phyloP scores from a whole-genome alignment of 2,329 filamentous ascomycete species.

The Zymoseptoria brevis region DNA sequence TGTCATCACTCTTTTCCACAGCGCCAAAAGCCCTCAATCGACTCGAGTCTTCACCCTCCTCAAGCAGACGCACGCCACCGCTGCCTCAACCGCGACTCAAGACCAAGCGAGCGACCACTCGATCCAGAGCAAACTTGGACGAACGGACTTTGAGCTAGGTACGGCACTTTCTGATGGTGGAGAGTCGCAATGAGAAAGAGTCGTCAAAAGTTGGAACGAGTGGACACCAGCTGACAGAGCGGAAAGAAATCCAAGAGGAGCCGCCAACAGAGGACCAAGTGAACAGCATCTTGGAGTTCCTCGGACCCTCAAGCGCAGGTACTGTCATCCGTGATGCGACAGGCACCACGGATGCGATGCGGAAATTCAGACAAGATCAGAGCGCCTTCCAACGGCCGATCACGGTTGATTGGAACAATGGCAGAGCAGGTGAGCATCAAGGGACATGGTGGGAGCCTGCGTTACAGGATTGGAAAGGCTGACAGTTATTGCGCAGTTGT shows the following conservation, averaged over 20 bases:
- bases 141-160: constrained; percentile 69
- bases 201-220: neutral
- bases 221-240: constrained; percentile 3
- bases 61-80: constrained; percentile 68
- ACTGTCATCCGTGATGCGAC: constrained; percentile 68
- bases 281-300: constrained; percentile 74
- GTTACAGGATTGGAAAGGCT: neutral
- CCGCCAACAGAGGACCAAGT: constrained; percentile 76
- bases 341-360: constrained; percentile 68
- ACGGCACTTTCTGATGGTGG: constrained; percentile 7
- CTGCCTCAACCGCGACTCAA: constrained; percentile 58
- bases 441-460: neutral
- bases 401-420: constrained; percentile 91
- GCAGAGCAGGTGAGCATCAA: constrained; percentile 54
- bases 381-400: constrained; percentile 67
- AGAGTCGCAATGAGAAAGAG: neutral
- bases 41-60: constrained; percentile 65
- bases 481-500: constrained; percentile 39
- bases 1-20: constrained; percentile 94
- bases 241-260: constrained; percentile 63
- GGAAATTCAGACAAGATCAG: constrained; percentile 62
- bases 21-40: constrained; percentile 64
- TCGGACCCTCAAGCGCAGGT: constrained; percentile 53
- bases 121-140: constrained; percentile 50
- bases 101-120: constrained; percentile 65